Base-by-base conservation (phyloP, 805 yeast genomes). In the Hanseniaspora pseudoguilliermondii region DNA sequence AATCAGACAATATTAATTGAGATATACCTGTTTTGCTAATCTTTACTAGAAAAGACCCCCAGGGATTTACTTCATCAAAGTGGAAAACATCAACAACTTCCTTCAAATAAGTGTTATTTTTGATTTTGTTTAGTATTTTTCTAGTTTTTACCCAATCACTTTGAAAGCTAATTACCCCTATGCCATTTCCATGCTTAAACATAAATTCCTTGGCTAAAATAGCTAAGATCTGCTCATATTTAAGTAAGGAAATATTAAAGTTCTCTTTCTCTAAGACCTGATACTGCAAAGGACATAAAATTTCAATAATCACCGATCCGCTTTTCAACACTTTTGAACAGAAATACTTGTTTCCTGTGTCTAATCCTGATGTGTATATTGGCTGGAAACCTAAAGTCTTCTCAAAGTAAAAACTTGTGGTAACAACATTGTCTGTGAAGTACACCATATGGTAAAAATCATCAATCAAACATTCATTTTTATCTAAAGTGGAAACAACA, bases 91-190 rank as follows among this genome's bases (percentile, higher is more conserved):
- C 69, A 15, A 69, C 75, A 3, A 93, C 91, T 3, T 69, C 58
- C 34, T 67, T 70, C 10, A 83, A 75, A 0, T 66, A 52, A 2
- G 95, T 46, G 10, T 23, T 46, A 2, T n/a, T 11, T 51, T 1
- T 59, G 54, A 86, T 40, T 68, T 67, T 0, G 65, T 59, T 59
- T 66, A 82, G 2, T 76, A 72, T 0, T 60, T 59, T 4, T 70
- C 74, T 13, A 79, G 79, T 60, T 82, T 71, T 5, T 67, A 70
- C 0, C 85, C 91, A 18, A 25, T 29, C 41, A n/a, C 40, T 32
- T n/a, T 64, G 64, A 61, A 86, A 83, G 0, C 87, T 77, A 11
- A 87, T 79, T 63, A 87, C 93, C 65, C 79, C 79, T n/a, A 86
- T 86, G 5, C 87, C 85, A 64, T 85, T 90, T 1, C 95, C 91